Evolutionary conservation across 768 basidiomycete genomes (phyloP).

Genomic region (Postia placenta): DNA sequence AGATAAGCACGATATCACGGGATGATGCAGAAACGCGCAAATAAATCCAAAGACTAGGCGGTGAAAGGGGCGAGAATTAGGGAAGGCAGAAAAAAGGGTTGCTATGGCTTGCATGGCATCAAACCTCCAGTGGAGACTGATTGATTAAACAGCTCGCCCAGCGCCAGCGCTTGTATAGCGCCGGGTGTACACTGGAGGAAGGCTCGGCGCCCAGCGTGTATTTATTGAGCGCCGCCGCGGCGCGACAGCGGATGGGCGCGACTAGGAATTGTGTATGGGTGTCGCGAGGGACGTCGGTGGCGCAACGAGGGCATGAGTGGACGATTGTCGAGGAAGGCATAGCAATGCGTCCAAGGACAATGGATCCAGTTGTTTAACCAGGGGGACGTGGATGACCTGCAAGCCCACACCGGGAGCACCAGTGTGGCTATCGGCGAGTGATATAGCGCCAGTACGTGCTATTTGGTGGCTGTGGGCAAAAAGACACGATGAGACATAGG

Average conservation of each 20-base stretch:
- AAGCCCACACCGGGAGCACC: neutral
- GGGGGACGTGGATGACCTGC: constrained; percentile 1
- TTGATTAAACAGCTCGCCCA: neutral
- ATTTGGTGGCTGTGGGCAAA: constrained; percentile 33
- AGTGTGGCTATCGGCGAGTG: constrained; percentile 32
- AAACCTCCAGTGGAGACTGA: neutral
- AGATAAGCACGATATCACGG: too few relatives aligned
- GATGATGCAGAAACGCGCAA: constrained; percentile 1
- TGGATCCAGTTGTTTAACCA: neutral
- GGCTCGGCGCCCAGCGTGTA: neutral
- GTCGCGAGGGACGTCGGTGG: neutral
- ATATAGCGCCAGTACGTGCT: constrained; percentile 40
- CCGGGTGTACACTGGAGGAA: neutral
- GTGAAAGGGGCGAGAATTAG: neutral
- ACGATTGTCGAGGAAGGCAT: neutral
- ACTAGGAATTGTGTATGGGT: neutral
- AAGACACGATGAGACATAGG: constrained; percentile 2
- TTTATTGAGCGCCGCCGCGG: neutral
- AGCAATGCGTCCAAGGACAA: neutral
- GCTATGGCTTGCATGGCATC: constrained; percentile 2
- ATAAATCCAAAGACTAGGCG: constrained; percentile 1
- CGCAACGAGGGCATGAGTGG: neutral
- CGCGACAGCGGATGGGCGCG: neutral
- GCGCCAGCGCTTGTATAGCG: neutral
- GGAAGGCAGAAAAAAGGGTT: neutral